These are phyloP conservation scores for Trichoderma gamsii DNA, from an alignment of 495 filamentous ascomycete species.

Conservation along the genomic window DNA sequence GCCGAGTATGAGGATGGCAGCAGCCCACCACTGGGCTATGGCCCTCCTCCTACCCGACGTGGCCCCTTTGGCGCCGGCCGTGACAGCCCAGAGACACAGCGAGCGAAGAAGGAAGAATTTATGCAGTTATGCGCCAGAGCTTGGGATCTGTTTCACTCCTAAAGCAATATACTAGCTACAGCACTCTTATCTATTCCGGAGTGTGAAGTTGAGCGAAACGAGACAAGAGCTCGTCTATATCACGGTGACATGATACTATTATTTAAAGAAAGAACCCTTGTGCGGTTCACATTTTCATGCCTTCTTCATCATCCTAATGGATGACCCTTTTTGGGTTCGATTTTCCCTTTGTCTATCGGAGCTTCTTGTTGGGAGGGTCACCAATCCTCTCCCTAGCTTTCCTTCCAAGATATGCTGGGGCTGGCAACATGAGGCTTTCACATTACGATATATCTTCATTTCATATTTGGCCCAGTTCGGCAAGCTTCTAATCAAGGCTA, in stretches of 20 bases:
- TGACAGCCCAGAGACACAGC: constrained; percentile 76
- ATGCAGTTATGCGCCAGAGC: constrained; percentile 76
- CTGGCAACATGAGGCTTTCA: constrained; percentile 1
- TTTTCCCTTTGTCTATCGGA: constrained; percentile 1
- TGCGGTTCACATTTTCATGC: not conserved
- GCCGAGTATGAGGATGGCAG: constrained; percentile 88
- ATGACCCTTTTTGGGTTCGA: not conserved
- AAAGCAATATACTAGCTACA: constrained; percentile 23
- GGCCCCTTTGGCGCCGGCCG: constrained; percentile 72
- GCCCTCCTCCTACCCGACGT: constrained; percentile 48
- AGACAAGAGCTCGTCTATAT: constrained; percentile 8
- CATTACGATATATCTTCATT: not conserved
- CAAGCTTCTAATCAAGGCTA: not conserved
- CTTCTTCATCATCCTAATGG: constrained; percentile 3
- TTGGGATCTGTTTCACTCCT: constrained; percentile 97
- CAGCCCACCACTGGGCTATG: constrained; percentile 66
- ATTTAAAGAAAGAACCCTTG: not conserved
- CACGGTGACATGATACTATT: not conserved
- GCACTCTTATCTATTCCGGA: not conserved
- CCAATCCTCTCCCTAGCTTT: not conserved
- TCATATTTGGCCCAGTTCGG: not conserved
- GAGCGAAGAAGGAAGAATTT: constrained; percentile 92
- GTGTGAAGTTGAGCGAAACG: not conserved
- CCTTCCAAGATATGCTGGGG: not conserved
- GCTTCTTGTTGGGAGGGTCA: constrained; percentile 8